These are phyloP conservation scores for Dactylorhiza incarnata DNA, from an alignment of 106 monocot species.

Conservation along the genomic window DNA sequence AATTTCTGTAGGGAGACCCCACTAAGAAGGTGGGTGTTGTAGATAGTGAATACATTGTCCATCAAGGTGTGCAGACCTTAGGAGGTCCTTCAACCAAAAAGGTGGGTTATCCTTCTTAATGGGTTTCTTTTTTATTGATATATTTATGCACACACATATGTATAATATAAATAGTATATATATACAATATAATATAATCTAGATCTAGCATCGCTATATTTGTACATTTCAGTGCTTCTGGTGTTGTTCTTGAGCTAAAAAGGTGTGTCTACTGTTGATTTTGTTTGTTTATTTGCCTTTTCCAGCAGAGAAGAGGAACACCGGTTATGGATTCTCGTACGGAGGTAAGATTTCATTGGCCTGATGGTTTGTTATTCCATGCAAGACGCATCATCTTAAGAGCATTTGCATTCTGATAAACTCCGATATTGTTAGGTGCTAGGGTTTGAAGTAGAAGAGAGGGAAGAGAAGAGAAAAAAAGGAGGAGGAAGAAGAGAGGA, in stretches of 20 bases:
- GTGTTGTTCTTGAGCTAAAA: not conserved
- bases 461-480: too few species aligned
- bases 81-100: constrained; percentile 33
- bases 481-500: too few species aligned
- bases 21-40: constrained; percentile 68
- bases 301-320: not conserved
- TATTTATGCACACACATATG: not conserved
- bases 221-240: not conserved
- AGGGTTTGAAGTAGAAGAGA: too few species aligned
- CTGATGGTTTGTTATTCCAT: not conserved
- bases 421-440: too few species aligned
- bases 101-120: constrained; percentile 18
- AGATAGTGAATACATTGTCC: constrained; percentile 69
- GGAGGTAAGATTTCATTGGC: constrained; percentile 6
- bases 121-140: not conserved
- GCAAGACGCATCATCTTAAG: not conserved
- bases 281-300: constrained; percentile 1
- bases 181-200: not conserved
- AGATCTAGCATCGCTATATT: not conserved
- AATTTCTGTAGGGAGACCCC: constrained; percentile 53
- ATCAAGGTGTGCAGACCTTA: constrained; percentile 61
- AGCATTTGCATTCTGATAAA: too few species aligned
- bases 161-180: not conserved
- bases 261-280: not conserved
- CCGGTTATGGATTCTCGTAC: constrained; percentile 14